These are phyloP conservation scores for Lodderomyces parapsilosis DNA, from an alignment of 1,139 yeast species.

Conservation along the genomic window DNA sequence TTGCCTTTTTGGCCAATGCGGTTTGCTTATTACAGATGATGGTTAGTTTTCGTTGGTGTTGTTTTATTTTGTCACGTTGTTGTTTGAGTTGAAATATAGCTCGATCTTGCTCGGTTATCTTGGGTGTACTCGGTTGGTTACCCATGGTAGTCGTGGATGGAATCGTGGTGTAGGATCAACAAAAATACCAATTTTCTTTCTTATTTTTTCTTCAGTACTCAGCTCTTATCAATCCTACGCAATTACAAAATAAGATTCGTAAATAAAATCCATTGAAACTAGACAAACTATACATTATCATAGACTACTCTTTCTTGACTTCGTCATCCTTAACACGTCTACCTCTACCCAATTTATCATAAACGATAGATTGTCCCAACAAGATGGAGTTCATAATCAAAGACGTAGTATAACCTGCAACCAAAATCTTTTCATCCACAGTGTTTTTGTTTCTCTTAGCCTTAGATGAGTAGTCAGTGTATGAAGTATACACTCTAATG, in stretches of 20 bases:
- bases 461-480: constrained; percentile 30
- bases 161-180: background rate
- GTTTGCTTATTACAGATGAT: constrained; percentile 57
- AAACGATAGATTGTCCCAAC: constrained; percentile 33
- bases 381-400: constrained; percentile 31
- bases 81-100: constrained; percentile 84
- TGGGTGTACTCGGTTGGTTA: constrained; percentile 47
- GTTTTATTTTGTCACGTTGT: constrained; percentile 81
- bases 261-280: too few species aligned
- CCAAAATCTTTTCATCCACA: constrained; percentile 27
- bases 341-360: constrained; percentile 18
- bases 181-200: too few species aligned
- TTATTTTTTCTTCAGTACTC: too few species aligned
- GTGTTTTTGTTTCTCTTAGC: constrained; percentile 17
- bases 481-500: constrained; percentile 57
- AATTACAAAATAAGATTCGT: too few species aligned
- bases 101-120: constrained; percentile 77
- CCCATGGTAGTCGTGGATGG: constrained; percentile 31
- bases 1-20: constrained; percentile 56
- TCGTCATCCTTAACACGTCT: constrained; percentile 8
- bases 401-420: constrained; percentile 37
- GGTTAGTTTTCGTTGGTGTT: constrained; percentile 65
- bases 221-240: too few species aligned
- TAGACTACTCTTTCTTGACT: background rate
- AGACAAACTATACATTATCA: background rate